phyloP scores from a whole-genome alignment of 371 early-diverging fungal genomes.

The Coemansia sp. region DNA sequence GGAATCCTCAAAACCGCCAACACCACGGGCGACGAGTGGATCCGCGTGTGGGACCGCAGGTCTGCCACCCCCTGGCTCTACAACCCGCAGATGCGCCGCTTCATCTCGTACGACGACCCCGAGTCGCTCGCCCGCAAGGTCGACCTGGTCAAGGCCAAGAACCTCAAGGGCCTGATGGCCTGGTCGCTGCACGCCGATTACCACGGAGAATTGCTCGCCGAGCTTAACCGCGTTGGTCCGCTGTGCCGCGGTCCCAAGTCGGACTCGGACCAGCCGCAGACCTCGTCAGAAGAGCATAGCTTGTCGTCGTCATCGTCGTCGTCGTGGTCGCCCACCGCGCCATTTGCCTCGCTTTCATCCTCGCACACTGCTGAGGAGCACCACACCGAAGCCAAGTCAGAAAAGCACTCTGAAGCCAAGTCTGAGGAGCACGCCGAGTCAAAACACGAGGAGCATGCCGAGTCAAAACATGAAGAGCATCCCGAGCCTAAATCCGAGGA shows the following conservation, averaged over 20 bases:
- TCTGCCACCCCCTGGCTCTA: constrained; percentile 69
- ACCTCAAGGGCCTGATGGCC: constrained; percentile 57
- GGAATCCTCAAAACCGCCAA: constrained; percentile 53
- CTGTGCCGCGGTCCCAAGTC: constrained; percentile 34
- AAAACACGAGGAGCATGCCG: no score
- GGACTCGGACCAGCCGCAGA: constrained; percentile 15
- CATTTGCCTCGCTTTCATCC: constrained; percentile 9
- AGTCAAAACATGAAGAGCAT: not conserved
- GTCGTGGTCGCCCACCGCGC: constrained; percentile 33
- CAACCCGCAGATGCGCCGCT: constrained; percentile 56
- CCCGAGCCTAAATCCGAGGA: not conserved
- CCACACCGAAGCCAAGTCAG: not conserved
- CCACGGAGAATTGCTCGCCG: constrained; percentile 27
- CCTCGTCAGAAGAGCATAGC: not conserved
- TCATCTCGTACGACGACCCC: constrained; percentile 65
- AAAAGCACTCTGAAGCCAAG: not conserved
- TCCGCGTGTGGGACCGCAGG: constrained; percentile 60
- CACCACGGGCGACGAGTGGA: constrained; percentile 58
- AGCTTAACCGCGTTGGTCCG: constrained; percentile 25
- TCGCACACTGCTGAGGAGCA: not conserved
- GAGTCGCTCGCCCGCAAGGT: constrained; percentile 55
- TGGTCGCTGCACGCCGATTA: constrained; percentile 55
- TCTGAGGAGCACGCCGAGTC: not conserved
- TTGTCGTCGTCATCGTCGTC: not conserved
- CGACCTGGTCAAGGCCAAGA: constrained; percentile 47